Conservation (phyloP, 495 filamentous ascomycete genomes). For the Monascus purpureus region DNA sequence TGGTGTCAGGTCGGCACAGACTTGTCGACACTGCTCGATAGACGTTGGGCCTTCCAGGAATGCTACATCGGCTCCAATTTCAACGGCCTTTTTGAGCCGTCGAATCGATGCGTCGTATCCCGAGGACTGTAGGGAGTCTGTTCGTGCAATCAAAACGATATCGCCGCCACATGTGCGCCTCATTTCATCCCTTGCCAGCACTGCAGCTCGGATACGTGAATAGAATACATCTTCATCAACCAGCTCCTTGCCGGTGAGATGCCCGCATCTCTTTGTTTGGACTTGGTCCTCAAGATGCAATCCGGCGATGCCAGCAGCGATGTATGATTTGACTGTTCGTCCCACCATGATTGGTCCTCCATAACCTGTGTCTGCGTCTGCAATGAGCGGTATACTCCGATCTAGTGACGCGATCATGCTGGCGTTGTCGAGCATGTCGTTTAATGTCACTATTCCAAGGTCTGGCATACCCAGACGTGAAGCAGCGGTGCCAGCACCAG, state of each 20-base stretch:
- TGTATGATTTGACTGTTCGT: constrained; percentile 40
- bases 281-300: constrained; percentile 53
- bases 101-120: constrained; percentile 39
- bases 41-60: constrained; percentile 43
- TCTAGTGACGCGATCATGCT: constrained; percentile 8
- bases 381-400: constrained; percentile 33
- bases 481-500: constrained; percentile 44
- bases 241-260: constrained; percentile 40
- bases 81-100: constrained; percentile 31
- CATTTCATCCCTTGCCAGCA: too few species aligned
- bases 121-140: constrained; percentile 36
- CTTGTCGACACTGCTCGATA: constrained; percentile 5
- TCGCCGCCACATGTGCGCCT: constrained; percentile 25
- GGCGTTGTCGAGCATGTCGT: constrained; percentile 9
- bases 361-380: constrained; percentile 47
- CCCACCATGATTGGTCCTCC: constrained; percentile 38
- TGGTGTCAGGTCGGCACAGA: constrained; percentile 5
- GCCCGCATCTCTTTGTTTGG: constrained; percentile 41
- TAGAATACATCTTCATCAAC: constrained; percentile 29
- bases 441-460: constrained; percentile 32
- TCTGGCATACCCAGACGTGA: constrained; percentile 46
- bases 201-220: constrained; percentile 33
- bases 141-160: constrained; percentile 47
- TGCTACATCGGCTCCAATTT: constrained; percentile 38
- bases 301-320: constrained; percentile 40